A percentile compares a stretch with the other conserved stretches of the same genome.
phyloP scores from a whole-genome alignment of 106 monocot species.

The Narthecium ossifragum region DNA sequence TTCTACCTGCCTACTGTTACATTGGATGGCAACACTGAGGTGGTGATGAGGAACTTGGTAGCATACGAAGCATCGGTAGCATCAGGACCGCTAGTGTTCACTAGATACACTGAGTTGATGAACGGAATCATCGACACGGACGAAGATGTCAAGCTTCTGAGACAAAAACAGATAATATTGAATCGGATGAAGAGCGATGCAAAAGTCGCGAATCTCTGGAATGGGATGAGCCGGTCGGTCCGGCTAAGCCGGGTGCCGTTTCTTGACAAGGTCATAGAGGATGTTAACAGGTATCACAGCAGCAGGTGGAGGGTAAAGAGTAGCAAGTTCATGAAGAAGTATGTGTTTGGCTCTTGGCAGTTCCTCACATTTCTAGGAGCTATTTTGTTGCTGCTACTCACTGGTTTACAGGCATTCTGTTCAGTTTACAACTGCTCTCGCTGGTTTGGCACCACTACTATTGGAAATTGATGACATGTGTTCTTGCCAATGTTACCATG shows the following conservation, averaged over 20 bases:
- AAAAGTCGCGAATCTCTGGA: constrained; percentile 55
- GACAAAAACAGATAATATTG: constrained; percentile 22
- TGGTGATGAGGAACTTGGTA: constrained; percentile 38
- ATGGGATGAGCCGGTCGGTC: constrained; percentile 44
- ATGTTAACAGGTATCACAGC: constrained; percentile 36
- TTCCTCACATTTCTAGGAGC: constrained; percentile 33
- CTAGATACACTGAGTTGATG: constrained; percentile 63
- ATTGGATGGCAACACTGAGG: constrained; percentile 43
- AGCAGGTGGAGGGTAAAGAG: constrained; percentile 31
- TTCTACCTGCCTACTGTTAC: constrained; percentile 29
- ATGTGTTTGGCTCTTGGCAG: constrained; percentile 47
- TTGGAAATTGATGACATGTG: not conserved
- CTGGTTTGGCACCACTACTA: constrained; percentile 13
- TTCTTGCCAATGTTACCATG: no score
- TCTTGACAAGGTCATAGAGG: constrained; percentile 39
- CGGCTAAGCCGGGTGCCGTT: constrained; percentile 35
- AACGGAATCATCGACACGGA: constrained; percentile 64
- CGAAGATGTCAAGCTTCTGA: constrained; percentile 42
- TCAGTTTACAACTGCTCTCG: constrained; percentile 28
- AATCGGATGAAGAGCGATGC: constrained; percentile 55
- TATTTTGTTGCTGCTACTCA: constrained; percentile 36
- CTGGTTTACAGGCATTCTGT: constrained; percentile 35
- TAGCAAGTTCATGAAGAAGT: constrained; percentile 28
- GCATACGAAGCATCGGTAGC: constrained; percentile 48
- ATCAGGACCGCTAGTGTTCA: constrained; percentile 35